phyloP scores from a whole-genome alignment of 345 rosid species.

The Trapa bicornis region DNA sequence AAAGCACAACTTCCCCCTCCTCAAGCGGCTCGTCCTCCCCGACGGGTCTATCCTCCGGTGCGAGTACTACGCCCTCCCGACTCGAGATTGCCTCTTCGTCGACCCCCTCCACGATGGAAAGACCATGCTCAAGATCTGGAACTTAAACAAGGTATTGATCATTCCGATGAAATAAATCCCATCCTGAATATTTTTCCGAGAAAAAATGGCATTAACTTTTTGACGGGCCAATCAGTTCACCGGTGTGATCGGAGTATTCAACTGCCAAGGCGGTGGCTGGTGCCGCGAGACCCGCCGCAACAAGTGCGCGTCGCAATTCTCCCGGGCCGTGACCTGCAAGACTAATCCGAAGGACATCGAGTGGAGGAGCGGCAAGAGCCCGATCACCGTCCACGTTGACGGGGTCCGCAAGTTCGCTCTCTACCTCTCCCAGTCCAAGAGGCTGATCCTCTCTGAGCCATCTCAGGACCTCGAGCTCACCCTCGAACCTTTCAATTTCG shows the following conservation, averaged over 20 bases:
- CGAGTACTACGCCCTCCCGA: constrained; percentile 79
- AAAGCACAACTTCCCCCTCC: constrained; percentile 58
- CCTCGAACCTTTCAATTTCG: constrained; percentile 66
- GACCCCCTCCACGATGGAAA: constrained; percentile 97
- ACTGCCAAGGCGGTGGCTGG: constrained; percentile 99
- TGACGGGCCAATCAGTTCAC: constrained; percentile 27
- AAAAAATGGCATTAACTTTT: no score
- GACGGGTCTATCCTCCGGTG: constrained; percentile 82
- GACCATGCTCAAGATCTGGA: constrained; percentile 99
- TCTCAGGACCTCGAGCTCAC: constrained; percentile 38
- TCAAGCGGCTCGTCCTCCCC: constrained; percentile 58
- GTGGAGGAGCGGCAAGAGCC: constrained; percentile 70
- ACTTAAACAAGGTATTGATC: constrained; percentile 63
- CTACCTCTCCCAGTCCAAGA: constrained; percentile 62
- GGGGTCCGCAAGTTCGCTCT: constrained; percentile 46
- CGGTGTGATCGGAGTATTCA: constrained; percentile 78
- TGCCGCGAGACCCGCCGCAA: constrained; percentile 64
- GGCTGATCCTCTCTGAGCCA: constrained; percentile 44
- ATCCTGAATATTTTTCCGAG: not conserved
- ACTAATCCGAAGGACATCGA: constrained; percentile 55
- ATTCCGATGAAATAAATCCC: not conserved
- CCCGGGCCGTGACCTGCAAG: constrained; percentile 36
- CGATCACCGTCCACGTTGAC: constrained; percentile 35
- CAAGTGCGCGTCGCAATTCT: constrained; percentile 53
- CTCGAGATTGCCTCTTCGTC: constrained; percentile 72